Evolutionary conservation across 129 eudicot genomes (phyloP).

Genomic region (Flaveria brownii): DNA sequence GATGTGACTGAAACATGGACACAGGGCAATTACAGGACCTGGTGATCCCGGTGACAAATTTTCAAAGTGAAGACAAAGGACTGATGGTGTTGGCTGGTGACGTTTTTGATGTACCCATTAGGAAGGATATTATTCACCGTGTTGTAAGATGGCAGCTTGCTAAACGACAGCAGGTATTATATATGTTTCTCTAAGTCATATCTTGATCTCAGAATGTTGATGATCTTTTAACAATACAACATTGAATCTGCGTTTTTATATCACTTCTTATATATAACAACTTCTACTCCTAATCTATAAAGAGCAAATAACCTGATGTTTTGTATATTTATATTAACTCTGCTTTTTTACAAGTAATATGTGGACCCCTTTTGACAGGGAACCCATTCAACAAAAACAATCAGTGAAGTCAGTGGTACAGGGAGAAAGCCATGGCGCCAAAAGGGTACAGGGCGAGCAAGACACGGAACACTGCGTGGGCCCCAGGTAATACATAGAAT

Average conservation of each 20-base stretch:
- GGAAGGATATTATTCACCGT: slow-evolving; percentile 92
- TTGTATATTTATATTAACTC: neutral
- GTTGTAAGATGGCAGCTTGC: slow-evolving; percentile 99
- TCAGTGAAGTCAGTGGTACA: slow-evolving; percentile 94
- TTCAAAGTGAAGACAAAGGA: slow-evolving; percentile 81
- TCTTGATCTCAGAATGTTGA: neutral
- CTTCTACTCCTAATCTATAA: neutral
- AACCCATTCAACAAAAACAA: slow-evolving; percentile 92
- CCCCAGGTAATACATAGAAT: slow-evolving; percentile 59
- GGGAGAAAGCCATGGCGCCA: slow-evolving; percentile 93
- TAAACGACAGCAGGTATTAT: slow-evolving; percentile 83
- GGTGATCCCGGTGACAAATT: slow-evolving; percentile 83
- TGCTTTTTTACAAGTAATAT: neutral
- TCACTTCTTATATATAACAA: neutral
- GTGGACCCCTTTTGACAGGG: slow-evolving; percentile 48
- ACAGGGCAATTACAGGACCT: slow-evolving; percentile 78
- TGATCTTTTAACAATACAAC: neutral
- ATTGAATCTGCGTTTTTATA: neutral
- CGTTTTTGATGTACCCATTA: slow-evolving; percentile 90
- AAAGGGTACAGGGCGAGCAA: slow-evolving; percentile 94
- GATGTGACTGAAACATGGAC: slow-evolving; percentile 14
- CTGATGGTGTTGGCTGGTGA: slow-evolving; percentile 87
- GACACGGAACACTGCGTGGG: slow-evolving; percentile 83
- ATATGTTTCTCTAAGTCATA: neutral
- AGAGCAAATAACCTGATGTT: neutral